Evolutionary conservation across 352 stramenopile species (phyloP), one percentile per base, ranked within the genome.

Genomic region (Globisporangium ultimum): DNA sequence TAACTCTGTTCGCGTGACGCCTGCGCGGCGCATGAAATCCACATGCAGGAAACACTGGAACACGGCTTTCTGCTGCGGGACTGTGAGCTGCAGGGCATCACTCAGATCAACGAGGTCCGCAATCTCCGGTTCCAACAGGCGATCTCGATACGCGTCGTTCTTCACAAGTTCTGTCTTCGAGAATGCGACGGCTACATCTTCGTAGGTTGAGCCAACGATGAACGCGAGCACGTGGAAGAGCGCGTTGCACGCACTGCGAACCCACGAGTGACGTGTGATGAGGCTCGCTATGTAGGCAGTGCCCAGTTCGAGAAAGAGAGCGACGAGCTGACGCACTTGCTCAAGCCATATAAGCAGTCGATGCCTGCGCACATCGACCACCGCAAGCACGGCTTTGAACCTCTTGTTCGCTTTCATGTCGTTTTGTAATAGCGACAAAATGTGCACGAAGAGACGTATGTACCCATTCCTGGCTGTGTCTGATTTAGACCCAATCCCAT

Each of bases 71-170:
- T 72, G 76, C 52, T 89, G 80, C 4, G 68, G 28, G 12, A 85
- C 56, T 11, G 78, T 71, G n/a, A 89, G 53, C 20, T 57, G 56
- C 22, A 89, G 60, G 12, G 80, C 80, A 11, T 86, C 74, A 24
- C 76, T 74, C 17, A 89, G 64, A 12, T 72, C 68, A 11, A 86
- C 78, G 17, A 88, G 69, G 32, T 87, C 76, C 14, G 66, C 63
- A 48, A 90, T 90, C 71, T 90, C 80, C 3, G 53, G 32, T 22
- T 61, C 80, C 11, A 87, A 69, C 40, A 90, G 53, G 3, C 80
- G 74, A 36, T 90, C 80, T 28, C 80, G 80, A 40, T 90, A 88
- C 38, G 65, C 65, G 56, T 89, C 80, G 42, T 87, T 84, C n/a
- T 75, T 72, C n/a, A 80, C 56, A 20, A 89, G 71, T 41, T 45